Conservation (phyloP, 768 basidiomycete genomes). For the Mycena rosella region DNA sequence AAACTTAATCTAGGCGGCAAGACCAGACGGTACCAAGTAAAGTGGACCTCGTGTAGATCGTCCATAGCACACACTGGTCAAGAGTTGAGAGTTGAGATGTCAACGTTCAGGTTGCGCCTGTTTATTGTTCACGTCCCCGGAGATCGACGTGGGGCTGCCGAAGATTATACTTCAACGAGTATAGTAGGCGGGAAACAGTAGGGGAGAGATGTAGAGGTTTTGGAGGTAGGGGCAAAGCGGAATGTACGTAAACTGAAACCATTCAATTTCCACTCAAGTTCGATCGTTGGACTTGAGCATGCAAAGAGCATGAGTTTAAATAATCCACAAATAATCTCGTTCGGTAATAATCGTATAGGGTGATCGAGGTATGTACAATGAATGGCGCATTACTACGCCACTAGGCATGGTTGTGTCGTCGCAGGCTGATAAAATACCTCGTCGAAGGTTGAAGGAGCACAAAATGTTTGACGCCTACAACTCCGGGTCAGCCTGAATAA, state of each 20-base stretch:
- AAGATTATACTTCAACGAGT: too few relatives aligned
- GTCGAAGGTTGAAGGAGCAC: constrained; percentile 55
- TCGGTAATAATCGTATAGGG: too few relatives aligned
- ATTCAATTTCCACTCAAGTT: background rate
- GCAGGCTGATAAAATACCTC: constrained; percentile 37
- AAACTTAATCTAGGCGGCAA: constrained; percentile 32
- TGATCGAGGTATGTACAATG: too few relatives aligned
- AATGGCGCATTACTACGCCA: too few relatives aligned
- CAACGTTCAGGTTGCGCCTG: constrained; percentile 46
- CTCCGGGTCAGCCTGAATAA: background rate
- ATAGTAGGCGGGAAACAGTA: too few relatives aligned
- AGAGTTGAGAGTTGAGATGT: background rate
- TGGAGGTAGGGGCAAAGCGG: background rate
- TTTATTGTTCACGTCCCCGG: constrained; percentile 39
- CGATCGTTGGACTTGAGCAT: too few relatives aligned
- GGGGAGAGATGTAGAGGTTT: background rate
- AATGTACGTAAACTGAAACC: constrained; percentile 8
- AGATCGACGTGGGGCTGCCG: too few relatives aligned
- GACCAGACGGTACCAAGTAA: constrained; percentile 60
- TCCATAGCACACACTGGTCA: constrained; percentile 39
- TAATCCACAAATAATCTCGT: too few relatives aligned
- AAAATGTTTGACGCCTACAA: constrained; percentile 53
- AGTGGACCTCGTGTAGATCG: constrained; percentile 64
- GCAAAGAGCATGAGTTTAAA: too few relatives aligned
- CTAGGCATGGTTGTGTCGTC: background rate